These are phyloP conservation scores for Fusarium staphyleae DNA, from an alignment of 2,329 filamentous ascomycete species.

Conservation along the genomic window DNA sequence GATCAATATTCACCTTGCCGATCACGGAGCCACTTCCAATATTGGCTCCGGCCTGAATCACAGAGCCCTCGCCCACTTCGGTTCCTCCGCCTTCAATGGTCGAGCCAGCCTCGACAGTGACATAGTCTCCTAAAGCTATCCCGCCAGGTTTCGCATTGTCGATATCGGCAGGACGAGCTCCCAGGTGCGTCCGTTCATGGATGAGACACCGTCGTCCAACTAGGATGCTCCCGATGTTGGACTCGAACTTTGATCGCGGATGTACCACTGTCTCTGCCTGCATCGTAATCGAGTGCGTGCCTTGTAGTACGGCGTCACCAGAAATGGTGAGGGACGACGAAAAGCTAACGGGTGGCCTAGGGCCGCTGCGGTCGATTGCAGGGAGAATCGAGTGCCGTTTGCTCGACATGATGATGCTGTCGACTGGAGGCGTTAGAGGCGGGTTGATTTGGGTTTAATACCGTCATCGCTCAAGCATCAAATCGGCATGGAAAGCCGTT, in stretches of 20 bases:
- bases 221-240: slow-evolving; percentile 78
- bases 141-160: slow-evolving; percentile 50
- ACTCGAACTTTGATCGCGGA: slow-evolving; percentile 80
- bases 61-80: slow-evolving; percentile 65
- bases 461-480: slow-evolving; percentile 20
- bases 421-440: slow-evolving; percentile 15
- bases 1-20: slow-evolving; percentile 61
- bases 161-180: slow-evolving; percentile 48
- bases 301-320: slow-evolving; percentile 69
- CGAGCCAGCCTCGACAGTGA: slow-evolving; percentile 66
- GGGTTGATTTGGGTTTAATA: neutral
- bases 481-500: slow-evolving; percentile 1
- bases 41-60: slow-evolving; percentile 65
- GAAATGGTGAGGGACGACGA: slow-evolving; percentile 67
- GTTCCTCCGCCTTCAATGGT: slow-evolving; percentile 69
- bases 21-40: slow-evolving; percentile 67
- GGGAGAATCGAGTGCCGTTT: slow-evolving; percentile 66
- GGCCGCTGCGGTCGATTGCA: slow-evolving; percentile 58
- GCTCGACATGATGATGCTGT: slow-evolving; percentile 46
- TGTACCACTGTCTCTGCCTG: slow-evolving; percentile 83
- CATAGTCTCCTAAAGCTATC: slow-evolving; percentile 66
- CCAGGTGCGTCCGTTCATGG: slow-evolving; percentile 70
- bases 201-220: slow-evolving; percentile 85
- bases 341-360: slow-evolving; percentile 68
- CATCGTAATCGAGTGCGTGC: slow-evolving; percentile 80